A percentile compares a stretch with the other conserved stretches of the same genome.
Evolutionary conservation across 2,329 filamentous ascomycete genomes (phyloP).

Genomic region (Thermoascus crustaceus): DNA sequence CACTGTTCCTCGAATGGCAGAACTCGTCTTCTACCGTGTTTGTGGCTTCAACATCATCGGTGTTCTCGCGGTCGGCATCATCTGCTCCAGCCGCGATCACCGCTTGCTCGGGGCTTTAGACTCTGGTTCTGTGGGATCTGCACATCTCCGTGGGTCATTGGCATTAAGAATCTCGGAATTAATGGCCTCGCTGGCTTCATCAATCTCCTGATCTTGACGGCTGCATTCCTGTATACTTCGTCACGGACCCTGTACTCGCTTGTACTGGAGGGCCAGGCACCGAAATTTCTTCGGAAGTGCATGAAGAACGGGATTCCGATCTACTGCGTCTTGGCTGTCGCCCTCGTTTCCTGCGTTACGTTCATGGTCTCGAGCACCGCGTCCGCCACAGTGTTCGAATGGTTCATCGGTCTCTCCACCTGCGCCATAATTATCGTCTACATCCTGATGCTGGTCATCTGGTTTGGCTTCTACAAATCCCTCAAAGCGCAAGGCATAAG

Average conservation of each 20-base stretch:
- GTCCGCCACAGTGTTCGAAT: constrained; percentile 58
- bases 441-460: too few species aligned
- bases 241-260: constrained; percentile 44
- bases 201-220: constrained; percentile 66
- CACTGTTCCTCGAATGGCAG: too few species aligned
- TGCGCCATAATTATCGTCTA: too few species aligned
- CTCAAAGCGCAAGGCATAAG: too few species aligned
- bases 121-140: constrained; percentile 41
- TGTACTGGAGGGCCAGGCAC: constrained; percentile 43
- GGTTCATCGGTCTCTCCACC: constrained; percentile 56
- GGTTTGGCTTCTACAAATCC: too few species aligned
- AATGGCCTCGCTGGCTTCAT: constrained; percentile 59
- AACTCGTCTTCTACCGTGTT: too few species aligned
- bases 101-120: constrained; percentile 44
- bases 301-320: constrained; percentile 59
- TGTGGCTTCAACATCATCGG: too few species aligned
- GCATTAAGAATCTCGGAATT: constrained; percentile 60
- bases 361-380: constrained; percentile 61
- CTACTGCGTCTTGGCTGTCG: constrained; percentile 58
- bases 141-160: constrained; percentile 57
- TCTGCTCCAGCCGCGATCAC: constrained; percentile 58
- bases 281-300: constrained; percentile 49
- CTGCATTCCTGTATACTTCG: constrained; percentile 48
- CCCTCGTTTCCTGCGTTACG: constrained; percentile 58
- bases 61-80: constrained; percentile 57